A percentile compares a stretch with the other conserved stretches of the same genome.
Conservation (phyloP, 306 rosid genomes). For the Glycyrrhiza uralensis region DNA sequence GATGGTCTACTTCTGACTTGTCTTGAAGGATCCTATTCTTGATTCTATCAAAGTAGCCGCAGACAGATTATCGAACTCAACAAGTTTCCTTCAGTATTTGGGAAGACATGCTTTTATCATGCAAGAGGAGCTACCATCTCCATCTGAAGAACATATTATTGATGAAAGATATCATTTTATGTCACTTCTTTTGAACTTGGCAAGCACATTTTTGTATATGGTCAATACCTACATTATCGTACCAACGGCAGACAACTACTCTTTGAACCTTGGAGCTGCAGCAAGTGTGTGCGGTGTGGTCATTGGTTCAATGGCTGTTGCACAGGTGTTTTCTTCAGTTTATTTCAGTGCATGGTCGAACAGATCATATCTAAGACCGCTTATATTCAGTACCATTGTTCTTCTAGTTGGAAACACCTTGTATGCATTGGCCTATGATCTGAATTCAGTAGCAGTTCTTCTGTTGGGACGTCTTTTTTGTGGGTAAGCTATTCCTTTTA, state of each 20-base stretch:
- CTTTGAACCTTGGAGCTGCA: constrained; percentile 93
- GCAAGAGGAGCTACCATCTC: constrained; percentile 71
- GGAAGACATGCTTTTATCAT: constrained; percentile 89
- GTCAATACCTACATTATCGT: constrained; percentile 93
- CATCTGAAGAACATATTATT: constrained; percentile 47
- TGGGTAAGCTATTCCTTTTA: constrained; percentile 58
- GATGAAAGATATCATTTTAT: constrained; percentile 77
- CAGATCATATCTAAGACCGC: constrained; percentile 81
- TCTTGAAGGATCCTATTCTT: constrained; percentile 72
- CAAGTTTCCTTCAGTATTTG: constrained; percentile 77
- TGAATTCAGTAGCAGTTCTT: constrained; percentile 74
- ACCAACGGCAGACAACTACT: constrained; percentile 94
- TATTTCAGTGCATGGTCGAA: constrained; percentile 99
- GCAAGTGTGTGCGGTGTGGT: constrained; percentile 91
- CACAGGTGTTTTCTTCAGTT: constrained; percentile 89
- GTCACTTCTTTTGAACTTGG: constrained; percentile 89
- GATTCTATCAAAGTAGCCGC: constrained; percentile 73
- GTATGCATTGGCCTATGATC: constrained; percentile 93
- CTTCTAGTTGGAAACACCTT: constrained; percentile 75
- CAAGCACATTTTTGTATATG: constrained; percentile 87
- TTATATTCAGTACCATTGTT: constrained; percentile 79
- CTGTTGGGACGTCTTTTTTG: constrained; percentile 87
- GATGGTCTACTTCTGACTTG: not conserved
- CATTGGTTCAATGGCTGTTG: constrained; percentile 97
- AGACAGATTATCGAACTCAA: constrained; percentile 72